phyloP scores from a whole-genome alignment of 352 stramenopile species.

The Phytopythium montanum region DNA sequence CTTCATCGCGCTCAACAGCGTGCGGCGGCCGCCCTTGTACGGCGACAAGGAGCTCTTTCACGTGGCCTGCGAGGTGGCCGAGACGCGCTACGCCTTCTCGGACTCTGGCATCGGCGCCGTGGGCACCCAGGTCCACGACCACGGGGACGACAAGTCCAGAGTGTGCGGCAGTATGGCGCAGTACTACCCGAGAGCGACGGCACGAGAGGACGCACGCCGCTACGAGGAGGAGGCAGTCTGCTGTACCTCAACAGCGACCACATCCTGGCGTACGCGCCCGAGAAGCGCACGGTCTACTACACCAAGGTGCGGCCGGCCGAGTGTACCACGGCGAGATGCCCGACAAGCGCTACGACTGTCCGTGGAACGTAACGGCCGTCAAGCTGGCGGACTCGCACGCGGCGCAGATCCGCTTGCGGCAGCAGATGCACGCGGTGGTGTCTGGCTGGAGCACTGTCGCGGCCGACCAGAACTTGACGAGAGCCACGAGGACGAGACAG shows the following conservation, averaged over 20 bases:
- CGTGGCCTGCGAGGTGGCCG: conserved; percentile 57
- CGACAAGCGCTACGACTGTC: conserved; percentile 45
- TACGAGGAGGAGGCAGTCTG: conserved; percentile 13
- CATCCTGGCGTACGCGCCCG: conserved; percentile 40
- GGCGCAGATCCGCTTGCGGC: conserved; percentile 34
- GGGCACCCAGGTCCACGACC: conserved; percentile 31
- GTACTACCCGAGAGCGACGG: conserved; percentile 39
- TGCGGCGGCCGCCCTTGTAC: conserved; percentile 42
- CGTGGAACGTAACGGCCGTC: conserved; percentile 45
- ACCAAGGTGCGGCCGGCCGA: conserved; percentile 40
- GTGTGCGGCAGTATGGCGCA: conserved; percentile 59
- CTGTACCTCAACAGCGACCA: conserved; percentile 74
- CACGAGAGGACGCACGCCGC: conserved; percentile 4
- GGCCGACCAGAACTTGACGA: not conserved
- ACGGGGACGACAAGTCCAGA: conserved; percentile 26
- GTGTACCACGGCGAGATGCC: conserved; percentile 39
- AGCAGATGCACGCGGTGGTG: conserved; percentile 43
- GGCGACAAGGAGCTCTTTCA: conserved; percentile 84
- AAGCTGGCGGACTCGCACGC: conserved; percentile 32
- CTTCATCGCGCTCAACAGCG: conserved; percentile 41
- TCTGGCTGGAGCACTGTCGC: conserved; percentile 13
- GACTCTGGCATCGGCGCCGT: conserved; percentile 56
- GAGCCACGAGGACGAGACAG: conserved; percentile 18
- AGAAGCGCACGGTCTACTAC: conserved; percentile 45
- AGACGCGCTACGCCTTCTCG: conserved; percentile 20